Evolutionary conservation across 2,329 filamentous ascomycete species (phyloP), one percentile per base, ranked within the genome.

Genomic region (Talaromyces islandicus): DNA sequence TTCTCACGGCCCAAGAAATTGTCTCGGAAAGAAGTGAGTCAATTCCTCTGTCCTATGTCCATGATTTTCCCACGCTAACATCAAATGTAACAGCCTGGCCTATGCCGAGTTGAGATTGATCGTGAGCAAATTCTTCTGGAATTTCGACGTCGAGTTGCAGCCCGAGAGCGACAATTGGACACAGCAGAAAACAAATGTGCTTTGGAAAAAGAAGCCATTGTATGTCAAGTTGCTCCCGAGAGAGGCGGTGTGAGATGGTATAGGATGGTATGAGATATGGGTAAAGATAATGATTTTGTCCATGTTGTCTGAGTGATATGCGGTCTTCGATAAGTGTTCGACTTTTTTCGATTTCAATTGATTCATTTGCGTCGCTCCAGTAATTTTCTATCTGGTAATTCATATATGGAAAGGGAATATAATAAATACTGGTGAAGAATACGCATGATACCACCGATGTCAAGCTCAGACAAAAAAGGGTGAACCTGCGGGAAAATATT

Each of bases 11-110:
- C 77, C 81, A 5, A 70, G 81, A 2, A 80, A 81, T 52, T 83
- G 81, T 61, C 72, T 83, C n/a, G 81, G 81, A 1, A 73, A 73
- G 61, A 81, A 82, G 78, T 80, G 68, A 69, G 78, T 71, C 2
- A 21, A 17, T 10, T 11, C 43, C 17, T 21, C 21, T 19, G 19
- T 21, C 9, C 21, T 43, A 21, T 43, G 41, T 43, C 41, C 21
- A n/a, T 14, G 12, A 35, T 35, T 7, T n/a, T 6, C 35, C 4
- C 6, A 24, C 43, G 43, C 43, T 46, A 2, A 19, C 11, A 14
- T 24, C 14, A 11, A 24, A 46, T 38, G 14, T 7, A n/a, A 30
- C 21, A 80, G 77, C 54, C 68, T 83, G 32, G 78, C 79, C 1
- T 80, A 79, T 56, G 68, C 77, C 21, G 80, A 83, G 63, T 77